Percentiles rank a stretch among this genome's conserved stretches.
Conservation (phyloP, 2,329 filamentous ascomycete species). For the Fusarium nanum region DNA sequence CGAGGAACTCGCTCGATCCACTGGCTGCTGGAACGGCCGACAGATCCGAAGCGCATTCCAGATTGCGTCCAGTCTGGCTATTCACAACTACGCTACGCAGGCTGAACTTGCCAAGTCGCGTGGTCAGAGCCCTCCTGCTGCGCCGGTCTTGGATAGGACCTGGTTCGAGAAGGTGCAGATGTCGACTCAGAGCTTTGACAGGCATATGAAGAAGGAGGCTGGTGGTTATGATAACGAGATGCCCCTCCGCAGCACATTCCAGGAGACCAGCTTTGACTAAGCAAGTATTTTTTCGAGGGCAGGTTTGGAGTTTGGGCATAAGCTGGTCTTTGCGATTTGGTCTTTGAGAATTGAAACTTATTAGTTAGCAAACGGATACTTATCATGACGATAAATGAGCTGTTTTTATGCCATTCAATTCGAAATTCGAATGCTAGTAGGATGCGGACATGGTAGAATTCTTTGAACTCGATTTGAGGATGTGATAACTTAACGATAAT, state of each 20-base stretch:
- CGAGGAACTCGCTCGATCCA: slow-evolving; percentile 45
- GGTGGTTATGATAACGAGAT: slow-evolving; percentile 50
- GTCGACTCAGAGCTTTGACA: slow-evolving; percentile 57
- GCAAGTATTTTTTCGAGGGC: fast-evolving
- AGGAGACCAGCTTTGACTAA: slow-evolving; percentile 33
- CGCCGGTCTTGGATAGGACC: slow-evolving; percentile 52
- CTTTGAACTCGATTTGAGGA: too few species aligned
- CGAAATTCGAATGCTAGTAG: fast-evolving
- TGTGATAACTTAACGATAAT: too few species aligned
- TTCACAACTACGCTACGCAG: slow-evolving; percentile 51
- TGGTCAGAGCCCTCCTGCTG: slow-evolving; percentile 51
- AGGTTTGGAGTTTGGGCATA: background rate
- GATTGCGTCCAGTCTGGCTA: slow-evolving; percentile 53
- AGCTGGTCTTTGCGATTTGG: background rate
- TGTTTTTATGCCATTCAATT: background rate
- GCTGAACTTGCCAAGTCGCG: slow-evolving; percentile 47
- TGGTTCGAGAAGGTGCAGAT: slow-evolving; percentile 58
- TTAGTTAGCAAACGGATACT: background rate
- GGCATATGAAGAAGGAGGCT: slow-evolving; percentile 56
- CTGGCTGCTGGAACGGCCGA: slow-evolving; percentile 53
- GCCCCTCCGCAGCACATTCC: slow-evolving; percentile 52
- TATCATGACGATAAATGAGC: background rate
- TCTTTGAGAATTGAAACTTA: background rate
- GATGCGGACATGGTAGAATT: too few species aligned
- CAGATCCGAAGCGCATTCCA: slow-evolving; percentile 55